Conservation (phyloP, 1,284 basidiomycete species). For the Stereum hirsutum region DNA sequence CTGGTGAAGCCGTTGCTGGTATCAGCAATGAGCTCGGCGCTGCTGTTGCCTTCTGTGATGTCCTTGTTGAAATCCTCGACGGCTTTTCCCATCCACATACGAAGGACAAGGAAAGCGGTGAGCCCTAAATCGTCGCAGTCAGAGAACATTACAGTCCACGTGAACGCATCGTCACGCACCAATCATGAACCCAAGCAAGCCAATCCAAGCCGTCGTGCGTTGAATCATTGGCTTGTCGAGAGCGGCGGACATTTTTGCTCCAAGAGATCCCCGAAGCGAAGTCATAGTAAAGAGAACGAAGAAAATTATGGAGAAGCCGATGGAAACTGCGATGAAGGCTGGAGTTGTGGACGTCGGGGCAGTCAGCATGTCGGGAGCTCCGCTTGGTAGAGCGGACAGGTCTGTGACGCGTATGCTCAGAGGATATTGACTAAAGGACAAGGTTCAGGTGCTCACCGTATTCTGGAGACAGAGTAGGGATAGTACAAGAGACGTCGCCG, state of each 20-base stretch:
- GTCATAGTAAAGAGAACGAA: slow-evolving; percentile 58
- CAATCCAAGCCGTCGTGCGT: slow-evolving; percentile 59
- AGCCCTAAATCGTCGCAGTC: slow-evolving; percentile 33
- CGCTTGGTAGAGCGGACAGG: slow-evolving; percentile 46
- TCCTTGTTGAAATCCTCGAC: slow-evolving; percentile 66
- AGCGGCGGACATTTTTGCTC: slow-evolving; percentile 34
- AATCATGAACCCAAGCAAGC: slow-evolving; percentile 63
- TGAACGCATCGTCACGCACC: slow-evolving; percentile 25
- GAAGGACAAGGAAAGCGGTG: slow-evolving; percentile 58
- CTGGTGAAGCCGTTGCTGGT: slow-evolving; percentile 69
- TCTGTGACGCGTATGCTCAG: slow-evolving; percentile 30
- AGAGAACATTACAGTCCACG: slow-evolving; percentile 5
- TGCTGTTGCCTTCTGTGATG: slow-evolving; percentile 41
- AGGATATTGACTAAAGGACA: background rate
- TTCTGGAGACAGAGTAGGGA: slow-evolving; percentile 43
- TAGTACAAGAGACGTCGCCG: slow-evolving; percentile 45
- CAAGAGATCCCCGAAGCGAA: slow-evolving; percentile 59
- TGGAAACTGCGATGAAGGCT: slow-evolving; percentile 52
- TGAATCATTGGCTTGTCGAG: slow-evolving; percentile 55
- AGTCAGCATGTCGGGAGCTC: slow-evolving; percentile 46
- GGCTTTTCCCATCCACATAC: slow-evolving; percentile 77
- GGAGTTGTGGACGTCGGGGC: slow-evolving; percentile 56
- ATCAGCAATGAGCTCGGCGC: slow-evolving; percentile 52
- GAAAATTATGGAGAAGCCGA: slow-evolving; percentile 55
- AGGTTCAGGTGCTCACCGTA: slow-evolving; percentile 38